Conservation (phyloP, 768 basidiomycete species). For the Xerocomus brunneocitrinus region DNA sequence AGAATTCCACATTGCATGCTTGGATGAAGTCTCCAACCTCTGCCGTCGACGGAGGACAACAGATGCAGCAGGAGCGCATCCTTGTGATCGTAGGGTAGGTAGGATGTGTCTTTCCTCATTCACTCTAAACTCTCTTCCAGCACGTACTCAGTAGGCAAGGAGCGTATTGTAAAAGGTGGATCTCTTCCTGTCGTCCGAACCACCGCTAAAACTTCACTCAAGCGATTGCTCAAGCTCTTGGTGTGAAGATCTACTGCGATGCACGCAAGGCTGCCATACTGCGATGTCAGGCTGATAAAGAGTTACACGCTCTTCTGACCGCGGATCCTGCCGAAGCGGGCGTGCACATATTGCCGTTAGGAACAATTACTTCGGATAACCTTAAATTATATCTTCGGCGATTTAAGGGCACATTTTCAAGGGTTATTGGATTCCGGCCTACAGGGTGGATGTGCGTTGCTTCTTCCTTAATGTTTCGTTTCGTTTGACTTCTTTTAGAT, state of each 20-base stretch:
- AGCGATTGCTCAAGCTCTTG: constrained; percentile 83
- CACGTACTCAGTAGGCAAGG: constrained; percentile 97
- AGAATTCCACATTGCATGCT: constrained; percentile 41
- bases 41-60: constrained; percentile 30
- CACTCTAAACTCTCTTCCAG: constrained; percentile 36
- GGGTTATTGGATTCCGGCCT: constrained; percentile 79
- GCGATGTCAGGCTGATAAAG: constrained; percentile 78
- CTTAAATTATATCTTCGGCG: constrained; percentile 73
- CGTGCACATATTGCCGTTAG: constrained; percentile 84
- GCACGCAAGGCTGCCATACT: constrained; percentile 77
- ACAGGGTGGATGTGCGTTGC: constrained; percentile 91
- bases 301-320: constrained; percentile 75
- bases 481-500: constrained; percentile 39
- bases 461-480: not conserved
- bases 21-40: constrained; percentile 43
- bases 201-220: not conserved
- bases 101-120: not conserved
- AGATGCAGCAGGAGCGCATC: constrained; percentile 35
- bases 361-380: constrained; percentile 68
- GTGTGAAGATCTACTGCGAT: constrained; percentile 87
- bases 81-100: constrained; percentile 72
- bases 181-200: not conserved
- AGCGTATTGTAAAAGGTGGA: constrained; percentile 91
- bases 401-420: constrained; percentile 66
- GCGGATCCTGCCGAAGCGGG: constrained; percentile 67